Conservation (phyloP, 176 grass and related monocot genomes). For the Musa acuminata region DNA sequence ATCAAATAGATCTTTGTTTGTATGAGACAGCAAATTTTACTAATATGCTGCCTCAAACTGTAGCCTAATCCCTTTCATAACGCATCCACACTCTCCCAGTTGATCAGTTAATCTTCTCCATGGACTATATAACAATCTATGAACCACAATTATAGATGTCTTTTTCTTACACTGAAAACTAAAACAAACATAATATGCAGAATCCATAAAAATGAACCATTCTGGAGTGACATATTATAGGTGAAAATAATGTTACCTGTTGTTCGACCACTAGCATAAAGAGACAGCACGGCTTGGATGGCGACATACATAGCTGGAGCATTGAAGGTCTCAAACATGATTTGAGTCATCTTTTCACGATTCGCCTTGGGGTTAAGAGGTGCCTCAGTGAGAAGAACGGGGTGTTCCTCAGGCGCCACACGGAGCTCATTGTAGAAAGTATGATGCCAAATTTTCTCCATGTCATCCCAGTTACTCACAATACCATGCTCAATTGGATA, state of each 20-base stretch:
- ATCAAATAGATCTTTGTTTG: too few relatives aligned
- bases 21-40: too few relatives aligned
- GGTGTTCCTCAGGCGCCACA: slow-evolving; percentile 19
- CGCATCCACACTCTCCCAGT: too few relatives aligned
- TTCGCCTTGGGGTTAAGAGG: slow-evolving; percentile 22
- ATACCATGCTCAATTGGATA: slow-evolving; percentile 20
- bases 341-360: slow-evolving; percentile 20
- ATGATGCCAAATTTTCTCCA: slow-evolving; percentile 25
- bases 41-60: too few relatives aligned
- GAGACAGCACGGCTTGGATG: slow-evolving; percentile 13
- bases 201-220: too few relatives aligned
- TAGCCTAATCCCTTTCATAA: too few relatives aligned
- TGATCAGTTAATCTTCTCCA: too few relatives aligned
- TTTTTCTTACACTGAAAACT: too few relatives aligned
- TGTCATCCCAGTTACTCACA: slow-evolving; percentile 18
- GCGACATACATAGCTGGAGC: slow-evolving; percentile 23
- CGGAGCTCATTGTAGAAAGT: slow-evolving; percentile 24
- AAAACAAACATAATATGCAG: too few relatives aligned
- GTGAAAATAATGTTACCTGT: slow-evolving; percentile 3
- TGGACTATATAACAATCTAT: too few relatives aligned
- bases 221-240: too few relatives aligned
- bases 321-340: slow-evolving; percentile 26
- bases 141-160: too few relatives aligned
- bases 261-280: slow-evolving; percentile 19
- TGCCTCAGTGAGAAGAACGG: slow-evolving; percentile 19